Evolutionary conservation across 495 filamentous ascomycete species (phyloP).

Genomic region (Immersiella caudata): DNA sequence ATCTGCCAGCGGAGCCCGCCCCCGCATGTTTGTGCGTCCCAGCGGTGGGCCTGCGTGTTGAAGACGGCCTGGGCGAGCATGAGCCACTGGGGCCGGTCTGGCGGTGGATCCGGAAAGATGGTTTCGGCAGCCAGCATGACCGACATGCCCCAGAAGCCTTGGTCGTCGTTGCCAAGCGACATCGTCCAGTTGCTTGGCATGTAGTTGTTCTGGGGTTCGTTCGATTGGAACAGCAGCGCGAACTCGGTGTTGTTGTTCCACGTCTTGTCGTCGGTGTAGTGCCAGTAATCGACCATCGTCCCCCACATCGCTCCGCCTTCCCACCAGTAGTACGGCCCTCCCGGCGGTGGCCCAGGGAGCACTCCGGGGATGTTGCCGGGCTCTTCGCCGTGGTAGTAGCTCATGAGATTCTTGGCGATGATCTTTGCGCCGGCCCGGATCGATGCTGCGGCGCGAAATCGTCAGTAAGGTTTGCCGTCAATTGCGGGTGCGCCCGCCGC

Average conservation of each 20-base stretch:
- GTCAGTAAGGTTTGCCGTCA: background rate
- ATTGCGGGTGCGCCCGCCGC: background rate
- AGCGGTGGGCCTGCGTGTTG: conserved; percentile 62
- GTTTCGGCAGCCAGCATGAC: conserved; percentile 68
- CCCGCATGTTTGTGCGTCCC: conserved; percentile 60
- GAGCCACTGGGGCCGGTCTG: conserved; percentile 61
- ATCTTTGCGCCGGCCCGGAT: conserved; percentile 64
- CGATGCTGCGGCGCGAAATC: conserved; percentile 47
- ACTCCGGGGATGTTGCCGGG: conserved; percentile 65
- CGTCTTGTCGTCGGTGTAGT: conserved; percentile 64
- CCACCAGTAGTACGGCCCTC: conserved; percentile 59
- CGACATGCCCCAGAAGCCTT: conserved; percentile 69
- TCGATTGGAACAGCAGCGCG: conserved; percentile 56
- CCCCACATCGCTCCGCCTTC: conserved; percentile 65
- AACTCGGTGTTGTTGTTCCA: conserved; percentile 59
- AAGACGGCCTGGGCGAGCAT: conserved; percentile 72
- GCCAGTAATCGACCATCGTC: conserved; percentile 70
- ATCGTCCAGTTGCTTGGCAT: conserved; percentile 71
- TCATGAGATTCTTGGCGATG: conserved; percentile 61
- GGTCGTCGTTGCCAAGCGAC: conserved; percentile 75
- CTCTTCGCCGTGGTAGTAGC: conserved; percentile 63
- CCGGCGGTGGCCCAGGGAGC: conserved; percentile 55
- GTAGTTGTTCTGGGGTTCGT: conserved; percentile 58
- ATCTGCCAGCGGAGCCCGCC: conserved; percentile 81
- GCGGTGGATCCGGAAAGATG: conserved; percentile 59